Percentiles rank a stretch among this genome's conserved stretches.
Conservation (phyloP, 2,329 filamentous ascomycete genomes). For the Aspergillus cejpii region DNA sequence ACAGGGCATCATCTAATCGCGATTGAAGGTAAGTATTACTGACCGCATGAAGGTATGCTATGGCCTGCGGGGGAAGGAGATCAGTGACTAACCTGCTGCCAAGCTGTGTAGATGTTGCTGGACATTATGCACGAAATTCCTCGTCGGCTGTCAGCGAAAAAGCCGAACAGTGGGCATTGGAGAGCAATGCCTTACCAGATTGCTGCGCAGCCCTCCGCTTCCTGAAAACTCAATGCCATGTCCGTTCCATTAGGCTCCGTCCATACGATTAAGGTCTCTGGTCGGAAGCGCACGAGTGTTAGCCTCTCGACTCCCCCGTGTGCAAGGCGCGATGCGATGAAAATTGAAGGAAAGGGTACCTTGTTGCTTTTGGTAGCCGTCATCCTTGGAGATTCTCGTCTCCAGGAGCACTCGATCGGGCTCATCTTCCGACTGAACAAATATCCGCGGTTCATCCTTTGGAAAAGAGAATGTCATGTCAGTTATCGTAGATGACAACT, state of each 20-base stretch:
- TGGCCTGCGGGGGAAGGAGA: background rate
- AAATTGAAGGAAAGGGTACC: slow-evolving; percentile 47
- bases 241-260: slow-evolving; percentile 85
- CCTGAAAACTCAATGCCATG: slow-evolving; percentile 97
- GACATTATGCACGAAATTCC: slow-evolving; percentile 84
- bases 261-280: slow-evolving; percentile 97
- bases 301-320: slow-evolving; percentile 4
- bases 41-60: slow-evolving; percentile 21
- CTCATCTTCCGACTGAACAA: slow-evolving; percentile 90
- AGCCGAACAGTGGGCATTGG: slow-evolving; percentile 22
- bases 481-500: slow-evolving; percentile 9
- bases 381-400: slow-evolving; percentile 84
- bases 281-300: slow-evolving; percentile 22
- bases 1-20: slow-evolving; percentile 68
- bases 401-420: slow-evolving; percentile 76
- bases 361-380: slow-evolving; percentile 98
- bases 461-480: slow-evolving; percentile 6
- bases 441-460: slow-evolving; percentile 76
- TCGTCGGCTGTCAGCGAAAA: slow-evolving; percentile 37
- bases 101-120: slow-evolving; percentile 66
- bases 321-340: slow-evolving; percentile 9
- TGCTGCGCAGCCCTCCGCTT: slow-evolving; percentile 83
- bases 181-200: slow-evolving; percentile 62
- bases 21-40: slow-evolving; percentile 8
- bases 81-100: slow-evolving; percentile 49